phyloP scores from a whole-genome alignment of 768 basidiomycete species.

The Boletus bicolor region DNA sequence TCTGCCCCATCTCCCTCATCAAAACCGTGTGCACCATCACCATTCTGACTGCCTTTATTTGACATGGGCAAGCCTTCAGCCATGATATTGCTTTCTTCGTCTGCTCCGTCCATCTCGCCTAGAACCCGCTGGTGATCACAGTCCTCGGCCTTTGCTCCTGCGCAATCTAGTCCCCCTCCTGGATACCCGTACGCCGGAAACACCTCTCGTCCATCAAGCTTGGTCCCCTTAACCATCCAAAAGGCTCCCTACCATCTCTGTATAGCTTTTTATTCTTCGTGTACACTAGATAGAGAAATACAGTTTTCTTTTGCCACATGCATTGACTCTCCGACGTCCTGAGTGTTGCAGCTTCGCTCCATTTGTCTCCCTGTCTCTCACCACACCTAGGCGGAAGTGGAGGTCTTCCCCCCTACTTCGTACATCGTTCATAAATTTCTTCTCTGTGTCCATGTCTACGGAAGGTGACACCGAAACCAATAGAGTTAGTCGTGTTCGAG shows the following conservation, averaged over 20 bases:
- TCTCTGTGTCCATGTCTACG: slow-evolving; percentile 44
- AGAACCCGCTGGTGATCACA: background rate
- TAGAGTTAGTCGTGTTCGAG: slow-evolving; percentile 45
- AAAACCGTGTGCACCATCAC: background rate
- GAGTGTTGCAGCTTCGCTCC: slow-evolving; percentile 33
- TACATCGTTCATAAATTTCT: slow-evolving; percentile 15
- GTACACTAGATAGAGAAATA: slow-evolving; percentile 36
- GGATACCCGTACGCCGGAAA: background rate
- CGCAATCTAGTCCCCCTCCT: background rate
- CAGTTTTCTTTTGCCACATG: slow-evolving; percentile 41
- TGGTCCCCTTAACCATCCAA: slow-evolving; percentile 1
- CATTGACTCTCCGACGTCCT: slow-evolving; percentile 56
- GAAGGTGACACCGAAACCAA: slow-evolving; percentile 42
- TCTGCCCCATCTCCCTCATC: background rate
- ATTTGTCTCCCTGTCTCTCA: slow-evolving; percentile 19
- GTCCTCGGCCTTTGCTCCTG: background rate
- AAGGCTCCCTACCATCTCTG: slow-evolving; percentile 10
- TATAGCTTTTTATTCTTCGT: slow-evolving; percentile 23
- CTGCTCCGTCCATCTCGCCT: background rate
- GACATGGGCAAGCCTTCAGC: background rate
- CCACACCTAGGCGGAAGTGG: slow-evolving; percentile 19
- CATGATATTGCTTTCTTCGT: background rate
- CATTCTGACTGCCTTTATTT: background rate
- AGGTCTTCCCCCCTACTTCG: slow-evolving; percentile 8
- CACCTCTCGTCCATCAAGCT: background rate